Evolutionary conservation across 2,329 filamentous ascomycete species (phyloP), one percentile per base, ranked within the genome.

Genomic region (Ophiocordyceps sinensis): DNA sequence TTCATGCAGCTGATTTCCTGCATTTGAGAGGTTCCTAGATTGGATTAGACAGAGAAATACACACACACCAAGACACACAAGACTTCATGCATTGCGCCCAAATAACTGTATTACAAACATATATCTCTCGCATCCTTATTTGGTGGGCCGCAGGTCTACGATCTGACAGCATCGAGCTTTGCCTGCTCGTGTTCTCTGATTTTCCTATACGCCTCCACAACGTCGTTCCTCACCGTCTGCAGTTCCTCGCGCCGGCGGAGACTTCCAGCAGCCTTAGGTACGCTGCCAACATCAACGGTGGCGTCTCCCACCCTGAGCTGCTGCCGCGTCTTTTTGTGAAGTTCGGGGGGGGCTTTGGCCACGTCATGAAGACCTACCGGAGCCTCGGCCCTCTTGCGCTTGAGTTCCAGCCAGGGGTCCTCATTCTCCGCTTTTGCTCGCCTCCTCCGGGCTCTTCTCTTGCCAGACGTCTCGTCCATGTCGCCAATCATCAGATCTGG

Each of bases 401-500:
- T 80, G 48, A 94, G 60, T 45, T 76, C 76, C 36, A 74, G 77
- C 85, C 85, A 94, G 1, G 85, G 84, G 58, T 89, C 85, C 12
- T 65, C 62, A 36, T 80, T 77, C 56, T 63, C 55, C 38, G 29
- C 31, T 29, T 38, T 45, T 37, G 32, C 42, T 40, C 61, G 61
- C 40, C 62, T 60, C 45, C 63, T 67, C 50, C 66, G 68, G 46
- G 64, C 63, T 51, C 63, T 62, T 37, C 52, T 56, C 43, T 52
- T 56, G 23, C 49, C 52, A 10, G 48, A 49, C 10, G 2, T 15
- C 32, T 55, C 54, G 13, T 53, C 53, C 12, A 53, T 52, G 41
- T 69, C 67, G 41, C 69, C 67, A 37, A 68, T 65, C 35, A 62
- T 52, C 28, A 69, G 60, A 43, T 67, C 64, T 10, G 64, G 62